Conservation (phyloP, 2,329 filamentous ascomycete species). For the Tolypocladium endophyticum region DNA sequence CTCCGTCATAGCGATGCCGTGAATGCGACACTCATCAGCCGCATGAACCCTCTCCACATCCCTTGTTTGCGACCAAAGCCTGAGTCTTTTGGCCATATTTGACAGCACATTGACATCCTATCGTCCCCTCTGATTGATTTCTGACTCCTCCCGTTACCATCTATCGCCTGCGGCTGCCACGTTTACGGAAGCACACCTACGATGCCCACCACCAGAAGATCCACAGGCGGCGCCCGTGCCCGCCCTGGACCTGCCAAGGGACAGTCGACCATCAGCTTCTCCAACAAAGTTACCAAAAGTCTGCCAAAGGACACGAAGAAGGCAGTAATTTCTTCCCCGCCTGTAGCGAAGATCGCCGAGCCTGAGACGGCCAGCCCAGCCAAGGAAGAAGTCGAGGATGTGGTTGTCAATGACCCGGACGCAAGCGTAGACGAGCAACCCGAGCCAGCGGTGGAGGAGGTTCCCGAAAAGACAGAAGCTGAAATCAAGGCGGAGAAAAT, state of each 20-base stretch:
- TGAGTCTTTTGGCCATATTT: neutral
- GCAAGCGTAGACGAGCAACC: conserved; percentile 12
- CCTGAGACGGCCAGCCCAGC: conserved; percentile 10
- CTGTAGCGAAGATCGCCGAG: conserved; percentile 23
- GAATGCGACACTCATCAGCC: neutral
- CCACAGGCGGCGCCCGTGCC: conserved; percentile 27
- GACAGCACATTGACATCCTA: neutral
- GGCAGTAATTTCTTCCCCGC: conserved; percentile 22
- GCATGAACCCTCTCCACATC: neutral
- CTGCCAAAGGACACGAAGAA: conserved; percentile 37
- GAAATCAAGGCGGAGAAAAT: conserved; percentile 54
- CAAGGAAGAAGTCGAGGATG: conserved; percentile 10
- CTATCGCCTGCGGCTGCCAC: neutral
- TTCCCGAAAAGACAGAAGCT: conserved; percentile 33
- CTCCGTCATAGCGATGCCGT: neutral
- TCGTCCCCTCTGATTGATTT: neutral
- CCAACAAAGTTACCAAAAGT: conserved; percentile 45
- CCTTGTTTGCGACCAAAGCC: neutral
- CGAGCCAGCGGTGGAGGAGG: conserved; percentile 18
- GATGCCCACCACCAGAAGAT: conserved; percentile 41
- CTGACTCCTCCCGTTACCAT: no score
- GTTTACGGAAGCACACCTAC: conserved; percentile 5
- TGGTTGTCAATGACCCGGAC: conserved; percentile 12
- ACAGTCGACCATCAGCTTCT: conserved; percentile 48
- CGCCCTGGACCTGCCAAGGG: conserved; percentile 27